Conservation (phyloP, 345 rosid species). For the Diplotaxis tenuifolia region DNA sequence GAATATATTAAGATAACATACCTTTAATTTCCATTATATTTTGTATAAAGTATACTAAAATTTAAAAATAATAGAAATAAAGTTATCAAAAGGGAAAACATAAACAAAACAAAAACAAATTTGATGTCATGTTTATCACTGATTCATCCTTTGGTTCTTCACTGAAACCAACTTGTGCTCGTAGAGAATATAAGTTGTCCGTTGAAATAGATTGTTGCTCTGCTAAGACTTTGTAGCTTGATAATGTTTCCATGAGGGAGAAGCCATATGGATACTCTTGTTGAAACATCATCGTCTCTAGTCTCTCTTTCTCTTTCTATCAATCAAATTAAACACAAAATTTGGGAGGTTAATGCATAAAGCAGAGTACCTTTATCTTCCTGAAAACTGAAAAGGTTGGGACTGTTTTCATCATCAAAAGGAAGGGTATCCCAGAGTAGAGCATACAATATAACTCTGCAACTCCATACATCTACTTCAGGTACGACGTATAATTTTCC, state of each 20-base stretch:
- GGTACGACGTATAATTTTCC: constrained; percentile 90
- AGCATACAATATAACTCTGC: constrained; percentile 90
- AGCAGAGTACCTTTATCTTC: constrained; percentile 71
- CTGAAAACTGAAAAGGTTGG: constrained; percentile 82
- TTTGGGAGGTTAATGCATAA: neutral
- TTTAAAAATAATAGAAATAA: no score
- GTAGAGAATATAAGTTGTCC: neutral
- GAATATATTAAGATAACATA: no score
- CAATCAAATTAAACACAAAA: neutral
- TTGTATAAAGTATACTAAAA: no score
- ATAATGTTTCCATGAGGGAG: neutral
- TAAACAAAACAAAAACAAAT: no score
- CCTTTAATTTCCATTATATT: no score
- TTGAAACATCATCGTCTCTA: constrained; percentile 1
- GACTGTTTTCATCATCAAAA: constrained; percentile 91
- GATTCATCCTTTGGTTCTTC: no score
- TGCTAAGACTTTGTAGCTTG: neutral
- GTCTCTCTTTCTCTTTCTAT: neutral
- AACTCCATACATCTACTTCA: constrained; percentile 99
- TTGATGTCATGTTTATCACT: no score
- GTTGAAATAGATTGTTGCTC: neutral
- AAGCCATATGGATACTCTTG: constrained; percentile 1
- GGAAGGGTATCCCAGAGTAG: constrained; percentile 92
- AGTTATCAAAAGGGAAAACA: no score
- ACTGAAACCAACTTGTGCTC: neutral